A percentile compares a stretch with the other conserved stretches of the same genome.
phyloP scores from a whole-genome alignment of 305 asterid genomes.

The Salvia sclarea region DNA sequence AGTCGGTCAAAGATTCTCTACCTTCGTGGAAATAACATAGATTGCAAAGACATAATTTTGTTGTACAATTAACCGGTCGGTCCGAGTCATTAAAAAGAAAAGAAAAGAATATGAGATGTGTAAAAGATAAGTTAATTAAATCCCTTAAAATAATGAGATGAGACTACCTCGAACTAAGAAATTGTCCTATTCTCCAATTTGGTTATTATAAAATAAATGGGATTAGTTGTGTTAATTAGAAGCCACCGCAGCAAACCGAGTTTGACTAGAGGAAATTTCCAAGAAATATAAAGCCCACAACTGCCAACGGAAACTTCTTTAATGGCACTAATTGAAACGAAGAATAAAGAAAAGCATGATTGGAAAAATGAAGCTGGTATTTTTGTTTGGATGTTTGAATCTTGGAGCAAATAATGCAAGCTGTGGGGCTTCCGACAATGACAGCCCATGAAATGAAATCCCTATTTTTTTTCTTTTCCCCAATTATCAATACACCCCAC shows the following conservation, averaged over 20 bases:
- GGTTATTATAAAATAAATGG: neutral
- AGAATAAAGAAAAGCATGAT: conserved; percentile 8
- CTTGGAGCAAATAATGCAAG: conserved; percentile 18
- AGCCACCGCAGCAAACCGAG: conserved; percentile 22
- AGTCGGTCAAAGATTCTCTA: neutral
- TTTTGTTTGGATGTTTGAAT: conserved; percentile 30
- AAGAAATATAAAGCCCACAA: conserved; percentile 17
- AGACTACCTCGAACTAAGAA: too few relatives aligned
- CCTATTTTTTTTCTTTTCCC: conserved; percentile 4
- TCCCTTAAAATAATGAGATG: too few relatives aligned
- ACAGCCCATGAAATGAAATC: conserved; percentile 22
- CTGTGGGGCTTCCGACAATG: conserved; percentile 39
- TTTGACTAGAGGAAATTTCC: conserved; percentile 38
- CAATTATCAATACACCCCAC: conserved; percentile 11
- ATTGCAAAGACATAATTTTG: neutral
- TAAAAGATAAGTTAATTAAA: neutral
- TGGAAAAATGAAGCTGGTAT: conserved; percentile 1
- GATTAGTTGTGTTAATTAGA: neutral
- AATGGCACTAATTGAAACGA: conserved; percentile 1
- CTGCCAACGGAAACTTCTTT: conserved; percentile 20
- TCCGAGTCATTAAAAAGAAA: neutral
- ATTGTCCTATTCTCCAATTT: neutral
- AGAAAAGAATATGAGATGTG: neutral
- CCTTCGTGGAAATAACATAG: neutral
- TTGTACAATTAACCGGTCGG: neutral